phyloP scores from a whole-genome alignment of 768 basidiomycete genomes.

The Tricholoma saponaceum region DNA sequence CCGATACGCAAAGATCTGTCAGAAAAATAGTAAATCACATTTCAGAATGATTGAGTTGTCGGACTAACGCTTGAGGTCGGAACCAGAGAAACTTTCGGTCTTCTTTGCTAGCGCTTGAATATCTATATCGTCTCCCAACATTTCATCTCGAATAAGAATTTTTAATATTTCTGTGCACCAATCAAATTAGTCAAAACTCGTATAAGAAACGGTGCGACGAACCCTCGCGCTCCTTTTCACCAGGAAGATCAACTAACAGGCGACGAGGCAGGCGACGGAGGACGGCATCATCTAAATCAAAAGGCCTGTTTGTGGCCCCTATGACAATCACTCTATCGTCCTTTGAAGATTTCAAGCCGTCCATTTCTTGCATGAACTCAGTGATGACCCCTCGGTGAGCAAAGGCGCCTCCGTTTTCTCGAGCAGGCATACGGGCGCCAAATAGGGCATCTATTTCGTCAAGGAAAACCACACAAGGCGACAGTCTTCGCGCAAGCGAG shows the following conservation, averaged over 20 bases:
- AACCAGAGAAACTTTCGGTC: constrained; percentile 88
- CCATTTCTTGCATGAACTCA: constrained; percentile 97
- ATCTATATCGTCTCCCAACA: constrained; percentile 60
- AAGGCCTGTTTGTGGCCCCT: constrained; percentile 91
- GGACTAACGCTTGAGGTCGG: constrained; percentile 86
- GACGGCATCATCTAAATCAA: constrained; percentile 89
- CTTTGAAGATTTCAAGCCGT: constrained; percentile 76
- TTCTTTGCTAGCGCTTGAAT: constrained; percentile 56
- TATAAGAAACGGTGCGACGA: constrained; percentile 13
- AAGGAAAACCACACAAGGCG: constrained; percentile 91
- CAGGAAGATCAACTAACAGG: constrained; percentile 85
- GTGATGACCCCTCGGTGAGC: constrained; percentile 88
- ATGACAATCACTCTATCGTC: constrained; percentile 87
- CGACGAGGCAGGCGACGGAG: constrained; percentile 84
- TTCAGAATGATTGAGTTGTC: background rate
- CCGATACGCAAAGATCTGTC: constrained; percentile 87
- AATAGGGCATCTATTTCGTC: constrained; percentile 95
- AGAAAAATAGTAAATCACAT: constrained; percentile 8
- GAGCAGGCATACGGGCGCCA: constrained; percentile 74
- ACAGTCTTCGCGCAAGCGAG: constrained; percentile 75
- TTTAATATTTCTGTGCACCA: constrained; percentile 69
- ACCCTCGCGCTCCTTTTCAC: constrained; percentile 84
- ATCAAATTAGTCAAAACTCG: constrained; percentile 2
- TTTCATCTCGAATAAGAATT: constrained; percentile 83
- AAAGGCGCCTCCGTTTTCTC: constrained; percentile 73